Percentiles rank a stretch among this genome's conserved stretches.
Evolutionary conservation across 2,329 filamentous ascomycete genomes (phyloP).

Genomic region (Parastagonospora avenae): DNA sequence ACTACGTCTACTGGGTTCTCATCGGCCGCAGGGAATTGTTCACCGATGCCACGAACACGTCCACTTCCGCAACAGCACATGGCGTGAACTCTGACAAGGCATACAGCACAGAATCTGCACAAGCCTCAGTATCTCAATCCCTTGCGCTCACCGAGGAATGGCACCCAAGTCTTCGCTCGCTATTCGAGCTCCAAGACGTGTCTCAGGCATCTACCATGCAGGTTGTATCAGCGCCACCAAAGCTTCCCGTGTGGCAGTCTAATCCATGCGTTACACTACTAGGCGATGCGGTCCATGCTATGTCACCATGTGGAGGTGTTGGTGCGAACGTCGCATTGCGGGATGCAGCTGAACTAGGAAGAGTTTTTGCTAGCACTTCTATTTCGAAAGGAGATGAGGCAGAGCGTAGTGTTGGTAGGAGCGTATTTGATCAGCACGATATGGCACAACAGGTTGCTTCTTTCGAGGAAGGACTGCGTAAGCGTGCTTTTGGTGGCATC

Average conservation of each 20-base stretch:
- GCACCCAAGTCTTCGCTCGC: conserved; percentile 10
- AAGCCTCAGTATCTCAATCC: conserved; percentile 11
- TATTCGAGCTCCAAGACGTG: conserved; percentile 23
- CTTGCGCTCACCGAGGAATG: conserved; percentile 19
- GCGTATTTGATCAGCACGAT: not conserved
- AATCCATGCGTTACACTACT: conserved; percentile 43
- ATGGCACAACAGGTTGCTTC: not conserved
- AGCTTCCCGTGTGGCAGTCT: conserved; percentile 41
- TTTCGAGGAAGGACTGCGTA: not conserved
- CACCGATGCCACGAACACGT: not conserved
- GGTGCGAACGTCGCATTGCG: conserved; percentile 49
- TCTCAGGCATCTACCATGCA: conserved; percentile 40
- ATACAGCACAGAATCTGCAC: not conserved
- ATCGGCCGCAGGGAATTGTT: conserved; percentile 17
- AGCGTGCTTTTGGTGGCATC: not conserved
- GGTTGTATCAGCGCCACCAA: conserved; percentile 39
- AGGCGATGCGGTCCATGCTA: conserved; percentile 49
- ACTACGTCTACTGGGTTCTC: conserved; percentile 47
- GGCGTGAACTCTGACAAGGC: not conserved
- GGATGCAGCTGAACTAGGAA: conserved; percentile 39
- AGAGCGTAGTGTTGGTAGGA: not conserved
- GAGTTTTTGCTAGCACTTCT: not conserved
- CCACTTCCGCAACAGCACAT: no score
- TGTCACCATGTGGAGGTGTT: conserved; percentile 48
- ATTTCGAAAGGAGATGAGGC: not conserved